A percentile compares a stretch with the other conserved stretches of the same genome.
phyloP scores from a whole-genome alignment of 2,329 filamentous ascomycete genomes.

The Ophioceras dolichostomum region DNA sequence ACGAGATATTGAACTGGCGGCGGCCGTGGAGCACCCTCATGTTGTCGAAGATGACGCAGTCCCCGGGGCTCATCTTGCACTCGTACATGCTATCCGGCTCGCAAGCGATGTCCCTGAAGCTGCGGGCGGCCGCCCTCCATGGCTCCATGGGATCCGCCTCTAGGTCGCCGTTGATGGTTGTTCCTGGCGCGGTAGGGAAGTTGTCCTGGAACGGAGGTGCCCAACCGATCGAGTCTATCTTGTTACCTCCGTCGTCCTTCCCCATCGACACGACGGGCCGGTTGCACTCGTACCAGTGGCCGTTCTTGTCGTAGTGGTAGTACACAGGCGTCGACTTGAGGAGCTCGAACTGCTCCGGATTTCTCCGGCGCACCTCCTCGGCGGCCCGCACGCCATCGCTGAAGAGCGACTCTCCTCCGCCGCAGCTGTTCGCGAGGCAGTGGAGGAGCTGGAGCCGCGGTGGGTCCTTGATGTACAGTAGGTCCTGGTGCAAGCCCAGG shows the following conservation, averaged over 20 bases:
- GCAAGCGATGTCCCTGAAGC: conserved; percentile 50
- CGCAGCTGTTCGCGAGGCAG: conserved; percentile 68
- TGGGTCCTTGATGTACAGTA: conserved; percentile 71
- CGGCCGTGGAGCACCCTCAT: conserved; percentile 74
- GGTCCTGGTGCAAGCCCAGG: conserved; percentile 85
- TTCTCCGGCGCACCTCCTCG: conserved; percentile 11
- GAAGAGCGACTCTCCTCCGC: conserved; percentile 79
- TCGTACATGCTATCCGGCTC: conserved; percentile 48
- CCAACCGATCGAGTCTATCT: conserved; percentile 42
- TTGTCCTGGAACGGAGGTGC: conserved; percentile 65
- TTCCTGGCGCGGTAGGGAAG: conserved; percentile 1
- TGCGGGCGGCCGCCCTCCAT: conserved; percentile 26
- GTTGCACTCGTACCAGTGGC: conserved; percentile 46
- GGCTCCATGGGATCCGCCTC: conserved; percentile 3
- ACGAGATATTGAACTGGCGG: conserved; percentile 54
- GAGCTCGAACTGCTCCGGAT: conserved; percentile 41
- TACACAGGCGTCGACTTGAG: conserved; percentile 47
- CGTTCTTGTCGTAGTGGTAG: conserved; percentile 59
- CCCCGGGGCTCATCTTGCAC: conserved; percentile 63
- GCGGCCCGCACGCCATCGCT: conserved; percentile 60
- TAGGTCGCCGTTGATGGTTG: conserved; percentile 11
- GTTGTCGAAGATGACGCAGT: conserved; percentile 93
- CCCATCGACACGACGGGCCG: conserved; percentile 38
- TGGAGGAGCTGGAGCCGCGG: conserved; percentile 82
- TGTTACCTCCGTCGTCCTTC: conserved; percentile 12